Conservation (phyloP, 768 basidiomycete species). For the Roridomyces roridus region DNA sequence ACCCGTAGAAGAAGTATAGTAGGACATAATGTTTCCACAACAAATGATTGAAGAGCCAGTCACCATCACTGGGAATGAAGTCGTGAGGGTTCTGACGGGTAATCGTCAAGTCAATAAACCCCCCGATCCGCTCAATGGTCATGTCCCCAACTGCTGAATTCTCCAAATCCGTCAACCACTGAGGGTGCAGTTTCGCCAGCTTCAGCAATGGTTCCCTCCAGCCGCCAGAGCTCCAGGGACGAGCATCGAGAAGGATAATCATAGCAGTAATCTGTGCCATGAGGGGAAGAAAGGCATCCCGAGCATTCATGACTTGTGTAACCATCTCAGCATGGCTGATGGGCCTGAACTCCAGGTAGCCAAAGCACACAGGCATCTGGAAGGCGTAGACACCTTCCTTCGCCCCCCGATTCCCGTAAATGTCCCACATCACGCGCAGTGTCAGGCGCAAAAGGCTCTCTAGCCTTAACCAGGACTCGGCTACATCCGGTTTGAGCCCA, state of each 20-base stretch:
- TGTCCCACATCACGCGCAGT: not conserved
- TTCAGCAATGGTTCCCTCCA: not conserved
- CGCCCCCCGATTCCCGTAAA: not conserved
- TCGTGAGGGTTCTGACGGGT: not conserved
- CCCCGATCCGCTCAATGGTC: not conserved
- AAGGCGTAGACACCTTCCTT: not conserved
- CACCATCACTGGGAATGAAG: not conserved
- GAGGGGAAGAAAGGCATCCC: conserved; percentile 1
- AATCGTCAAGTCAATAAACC: not conserved
- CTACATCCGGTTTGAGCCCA: not conserved
- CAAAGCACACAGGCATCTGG: not conserved
- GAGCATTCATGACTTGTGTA: not conserved
- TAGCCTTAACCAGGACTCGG: not conserved
- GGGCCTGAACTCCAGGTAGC: not conserved
- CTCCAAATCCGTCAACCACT: not conserved
- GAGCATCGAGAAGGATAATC: not conserved
- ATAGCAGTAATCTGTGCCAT: not conserved
- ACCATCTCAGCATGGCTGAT: not conserved
- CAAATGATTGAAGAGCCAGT: not conserved
- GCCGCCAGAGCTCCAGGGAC: not conserved
- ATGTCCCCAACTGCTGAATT: not conserved
- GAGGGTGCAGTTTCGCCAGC: not conserved
- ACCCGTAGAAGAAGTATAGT: not conserved
- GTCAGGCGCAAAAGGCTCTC: not conserved
- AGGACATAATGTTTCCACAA: not conserved